phyloP scores from a whole-genome alignment of 208 protist genomes.

The Willaertia magna region DNA sequence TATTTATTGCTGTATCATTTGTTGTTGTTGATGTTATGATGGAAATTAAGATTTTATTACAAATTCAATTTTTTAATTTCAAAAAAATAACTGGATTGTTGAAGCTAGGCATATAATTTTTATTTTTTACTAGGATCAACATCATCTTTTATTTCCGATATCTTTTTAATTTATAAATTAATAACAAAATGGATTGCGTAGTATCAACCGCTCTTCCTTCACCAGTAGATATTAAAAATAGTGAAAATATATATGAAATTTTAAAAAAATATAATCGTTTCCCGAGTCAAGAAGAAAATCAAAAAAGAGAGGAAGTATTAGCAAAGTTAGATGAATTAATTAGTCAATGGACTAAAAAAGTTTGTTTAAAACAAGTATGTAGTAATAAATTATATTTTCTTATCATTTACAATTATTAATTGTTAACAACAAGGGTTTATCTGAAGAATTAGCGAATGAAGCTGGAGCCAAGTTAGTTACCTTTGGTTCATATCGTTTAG shows the following conservation, averaged over 20 bases:
- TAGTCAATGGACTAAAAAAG: not conserved
- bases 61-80: too few species aligned
- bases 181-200: too few species aligned
- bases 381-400: not conserved
- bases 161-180: too few species aligned
- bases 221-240: not conserved
- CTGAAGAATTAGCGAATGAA: slow-evolving; percentile 55
- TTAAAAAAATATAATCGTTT: not conserved
- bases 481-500: slow-evolving; percentile 94
- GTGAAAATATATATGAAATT: not conserved
- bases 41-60: too few species aligned
- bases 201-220: not conserved
- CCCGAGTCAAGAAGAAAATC: not conserved
- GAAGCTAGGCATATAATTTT: too few species aligned
- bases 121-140: too few species aligned
- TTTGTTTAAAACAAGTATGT: slow-evolving; percentile 46
- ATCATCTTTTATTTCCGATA: too few species aligned
- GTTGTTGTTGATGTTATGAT: too few species aligned
- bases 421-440: slow-evolving; percentile 53
- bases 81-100: too few species aligned
- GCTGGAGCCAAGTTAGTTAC: slow-evolving; percentile 85
- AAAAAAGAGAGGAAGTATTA: not conserved
- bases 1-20: too few species aligned
- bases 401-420: not conserved
- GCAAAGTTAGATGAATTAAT: not conserved